Conservation (phyloP, 2,329 filamentous ascomycete species). For the Fusarium continuum region DNA sequence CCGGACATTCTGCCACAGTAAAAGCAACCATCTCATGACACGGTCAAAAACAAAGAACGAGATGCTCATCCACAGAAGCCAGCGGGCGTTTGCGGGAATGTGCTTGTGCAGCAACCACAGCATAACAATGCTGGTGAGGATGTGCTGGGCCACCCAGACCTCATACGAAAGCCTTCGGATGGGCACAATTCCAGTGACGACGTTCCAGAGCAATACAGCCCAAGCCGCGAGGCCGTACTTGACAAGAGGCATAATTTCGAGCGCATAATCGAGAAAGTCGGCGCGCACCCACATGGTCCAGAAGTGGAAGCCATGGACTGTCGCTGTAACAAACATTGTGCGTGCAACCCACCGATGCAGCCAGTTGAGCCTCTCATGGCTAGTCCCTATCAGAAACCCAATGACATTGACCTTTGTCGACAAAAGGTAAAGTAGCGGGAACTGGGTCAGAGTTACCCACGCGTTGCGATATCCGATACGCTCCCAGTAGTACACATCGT, state of each 20-base stretch:
- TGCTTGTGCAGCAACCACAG: conserved; percentile 72
- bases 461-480: conserved; percentile 74
- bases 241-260: conserved; percentile 70
- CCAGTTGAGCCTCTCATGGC: conserved; percentile 77
- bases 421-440: conserved; percentile 71
- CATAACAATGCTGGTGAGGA: conserved; percentile 68
- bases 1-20: conserved; percentile 64
- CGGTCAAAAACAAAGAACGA: conserved; percentile 71
- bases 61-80: conserved; percentile 73
- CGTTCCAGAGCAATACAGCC: conserved; percentile 72
- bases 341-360: conserved; percentile 77
- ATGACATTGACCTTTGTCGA: conserved; percentile 67
- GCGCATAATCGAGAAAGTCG: conserved; percentile 66
- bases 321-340: conserved; percentile 73
- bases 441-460: conserved; percentile 71
- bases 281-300: conserved; percentile 69
- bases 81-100: conserved; percentile 65
- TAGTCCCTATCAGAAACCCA: conserved; percentile 68
- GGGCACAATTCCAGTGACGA: conserved; percentile 69
- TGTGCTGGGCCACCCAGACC: conserved; percentile 74
- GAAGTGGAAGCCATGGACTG: conserved; percentile 76
- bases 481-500: conserved; percentile 68
- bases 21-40: conserved; percentile 57
- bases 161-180: conserved; percentile 74
- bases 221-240: conserved; percentile 74